These are phyloP conservation scores for Botryotinia narcissicola DNA, from an alignment of 2,329 filamentous ascomycete genomes.

Conservation along the genomic window DNA sequence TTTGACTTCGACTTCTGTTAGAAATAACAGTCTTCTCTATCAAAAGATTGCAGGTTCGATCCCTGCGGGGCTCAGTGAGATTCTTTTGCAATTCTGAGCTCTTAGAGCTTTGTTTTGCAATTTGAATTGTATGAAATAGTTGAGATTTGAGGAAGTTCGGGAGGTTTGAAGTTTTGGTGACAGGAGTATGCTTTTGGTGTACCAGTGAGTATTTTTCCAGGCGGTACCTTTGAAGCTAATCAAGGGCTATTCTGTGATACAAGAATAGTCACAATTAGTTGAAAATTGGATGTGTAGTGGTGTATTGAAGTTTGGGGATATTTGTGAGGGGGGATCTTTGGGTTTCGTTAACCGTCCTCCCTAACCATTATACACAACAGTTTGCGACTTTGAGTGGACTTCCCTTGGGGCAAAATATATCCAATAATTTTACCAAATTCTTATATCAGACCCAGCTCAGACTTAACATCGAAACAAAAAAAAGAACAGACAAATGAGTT, in stretches of 20 bases:
- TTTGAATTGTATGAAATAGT: not conserved
- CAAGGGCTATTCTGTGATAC: not conserved
- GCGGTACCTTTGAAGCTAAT: not conserved
- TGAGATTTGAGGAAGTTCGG: not conserved
- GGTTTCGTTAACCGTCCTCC: not conserved
- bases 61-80: not conserved
- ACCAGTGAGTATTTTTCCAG: not conserved
- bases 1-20: slow-evolving; percentile 17
- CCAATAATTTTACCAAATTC: too few relatives aligned
- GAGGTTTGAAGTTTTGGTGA: not conserved
- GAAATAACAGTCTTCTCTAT: not conserved
- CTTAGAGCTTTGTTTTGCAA: not conserved
- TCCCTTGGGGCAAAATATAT: not conserved
- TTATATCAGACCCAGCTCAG: not conserved
- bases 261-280: not conserved
- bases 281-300: not conserved
- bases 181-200: not conserved
- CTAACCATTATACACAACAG: too few relatives aligned
- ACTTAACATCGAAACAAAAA: not conserved
- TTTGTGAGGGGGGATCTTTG: not conserved
- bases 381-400: not conserved
- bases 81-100: fast-evolving
- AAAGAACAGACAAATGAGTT: not conserved
- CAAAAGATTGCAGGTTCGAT: slow-evolving; percentile 18
- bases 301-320: not conserved